Base-by-base conservation (phyloP, 2,329 filamentous ascomycete genomes). In the Exophiala sp. region DNA sequence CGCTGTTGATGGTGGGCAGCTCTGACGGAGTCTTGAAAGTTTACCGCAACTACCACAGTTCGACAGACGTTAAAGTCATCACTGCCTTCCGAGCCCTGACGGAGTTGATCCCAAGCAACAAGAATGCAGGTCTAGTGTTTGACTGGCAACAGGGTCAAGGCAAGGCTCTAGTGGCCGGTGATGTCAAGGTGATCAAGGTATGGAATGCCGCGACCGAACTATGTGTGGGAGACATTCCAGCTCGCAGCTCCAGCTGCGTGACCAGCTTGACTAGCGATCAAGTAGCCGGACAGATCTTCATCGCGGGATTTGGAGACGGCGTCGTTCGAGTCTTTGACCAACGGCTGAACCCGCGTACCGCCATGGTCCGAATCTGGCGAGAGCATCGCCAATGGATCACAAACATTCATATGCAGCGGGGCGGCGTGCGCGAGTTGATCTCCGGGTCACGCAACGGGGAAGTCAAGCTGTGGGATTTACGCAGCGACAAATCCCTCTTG, bases 61-160 rank as follows among this genome's bases (percentile, higher is more conserved):
- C 83, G 40, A 77, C 78, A 56, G 77, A 82, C 44, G 83, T 93
- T 22, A 86, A 95, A 69, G 79, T 98, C 23, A 89, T 94, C 2
- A 89, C 91, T 0, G 81, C 88, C 14, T 97, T 94, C 81, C 82
- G 93, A 40, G 93, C 93, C 3, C 71, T 98, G 52, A 95, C 88
- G 10, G 88, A 98, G 68, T 85, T 97, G 65, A 86, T 97, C 4
- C 88, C 90, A 2, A 95, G 88, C 66, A 95, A 91, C 62, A 85
- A 90, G 63, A 95, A 95, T 66, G 90, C 90, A 1, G 93, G 93
- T 18, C 85, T 98, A 70, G 91, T 97, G 21, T 94, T 97, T 65
- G 91, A 98, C 67, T 98, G 93, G 93, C 91, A 97, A 66, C 93
- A 98, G 70, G 90, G 94, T n/a, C 88, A 88, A 60, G 93, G 93